Conservation (phyloP, 1,139 yeast genomes). For the Zygosaccharomyces pseudobailii region DNA sequence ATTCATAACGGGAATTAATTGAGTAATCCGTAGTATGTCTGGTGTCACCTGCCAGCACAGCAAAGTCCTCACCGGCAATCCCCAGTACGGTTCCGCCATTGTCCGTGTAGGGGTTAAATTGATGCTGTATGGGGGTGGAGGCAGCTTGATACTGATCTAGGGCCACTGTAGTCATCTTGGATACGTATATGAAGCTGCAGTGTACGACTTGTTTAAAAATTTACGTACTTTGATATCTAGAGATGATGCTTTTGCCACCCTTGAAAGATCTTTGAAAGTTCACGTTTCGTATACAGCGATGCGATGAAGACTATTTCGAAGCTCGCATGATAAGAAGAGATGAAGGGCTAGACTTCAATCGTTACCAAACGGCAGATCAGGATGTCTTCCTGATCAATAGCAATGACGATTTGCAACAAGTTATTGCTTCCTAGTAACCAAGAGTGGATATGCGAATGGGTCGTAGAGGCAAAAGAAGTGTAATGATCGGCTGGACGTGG, state of each 20-base stretch:
- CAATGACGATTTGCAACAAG: too few relatives aligned
- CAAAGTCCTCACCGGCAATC: conserved; percentile 96
- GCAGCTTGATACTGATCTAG: conserved; percentile 50
- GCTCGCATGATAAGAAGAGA: too few relatives aligned
- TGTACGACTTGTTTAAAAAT: neutral
- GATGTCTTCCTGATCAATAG: too few relatives aligned
- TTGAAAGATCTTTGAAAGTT: neutral
- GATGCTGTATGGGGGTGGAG: conserved; percentile 76
- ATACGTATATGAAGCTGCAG: neutral
- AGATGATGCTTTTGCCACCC: conserved; percentile 8
- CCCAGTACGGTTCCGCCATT: conserved; percentile 98
- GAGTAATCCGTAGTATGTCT: conserved; percentile 93
- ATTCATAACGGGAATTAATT: conserved; percentile 88
- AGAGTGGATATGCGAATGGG: too few relatives aligned
- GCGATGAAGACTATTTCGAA: too few relatives aligned
- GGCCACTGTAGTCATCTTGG: conserved; percentile 44
- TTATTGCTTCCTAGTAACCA: too few relatives aligned
- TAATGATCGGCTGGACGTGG: too few relatives aligned
- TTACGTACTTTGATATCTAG: neutral
- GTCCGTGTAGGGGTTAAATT: conserved; percentile 93
- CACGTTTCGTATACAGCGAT: neutral
- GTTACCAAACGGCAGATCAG: too few relatives aligned
- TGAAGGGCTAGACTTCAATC: too few relatives aligned
- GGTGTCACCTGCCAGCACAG: conserved; percentile 96
- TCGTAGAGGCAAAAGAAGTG: too few relatives aligned